Percentiles rank a stretch among this genome's conserved stretches.
These are phyloP conservation scores for Lactarius evosmus DNA, from an alignment of 768 basidiomycete genomes.

Conservation along the genomic window DNA sequence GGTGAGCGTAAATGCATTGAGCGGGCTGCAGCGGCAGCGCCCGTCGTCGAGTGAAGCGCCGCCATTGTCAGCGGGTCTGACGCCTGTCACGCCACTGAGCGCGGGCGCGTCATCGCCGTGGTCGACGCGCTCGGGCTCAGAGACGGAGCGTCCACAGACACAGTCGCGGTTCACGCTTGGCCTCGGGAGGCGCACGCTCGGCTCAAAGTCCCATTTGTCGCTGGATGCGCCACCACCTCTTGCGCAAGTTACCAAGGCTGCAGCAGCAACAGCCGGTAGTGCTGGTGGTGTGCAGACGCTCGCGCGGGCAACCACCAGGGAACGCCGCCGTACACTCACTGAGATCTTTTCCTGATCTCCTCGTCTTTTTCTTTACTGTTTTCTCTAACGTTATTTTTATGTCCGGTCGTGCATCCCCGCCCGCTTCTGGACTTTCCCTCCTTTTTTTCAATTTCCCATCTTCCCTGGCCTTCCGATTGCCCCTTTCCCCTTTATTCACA, in stretches of 20 bases:
- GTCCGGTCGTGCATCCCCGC: constrained; percentile 7
- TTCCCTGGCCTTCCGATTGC: background rate
- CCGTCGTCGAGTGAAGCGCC: constrained; percentile 37
- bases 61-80: background rate
- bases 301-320: constrained; percentile 36
- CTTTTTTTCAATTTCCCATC: background rate
- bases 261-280: background rate
- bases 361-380: background rate
- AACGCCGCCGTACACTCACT: constrained; percentile 50
- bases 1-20: constrained; percentile 51
- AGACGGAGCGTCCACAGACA: constrained; percentile 49
- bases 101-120: constrained; percentile 41
- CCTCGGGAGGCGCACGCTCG: constrained; percentile 36
- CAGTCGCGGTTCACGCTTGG: constrained; percentile 34
- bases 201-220: constrained; percentile 45
- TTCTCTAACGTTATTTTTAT: constrained; percentile 28
- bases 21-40: constrained; percentile 51
- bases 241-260: background rate
- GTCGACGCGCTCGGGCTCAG: constrained; percentile 42
- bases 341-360: constrained; percentile 42
- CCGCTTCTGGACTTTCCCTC: constrained; percentile 17
- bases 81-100: constrained; percentile 33
- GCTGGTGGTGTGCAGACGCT: constrained; percentile 37
- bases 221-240: constrained; percentile 35
- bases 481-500: background rate